phyloP scores from a whole-genome alignment of 2,329 filamentous ascomycete species.

The Alternaria sp. region DNA sequence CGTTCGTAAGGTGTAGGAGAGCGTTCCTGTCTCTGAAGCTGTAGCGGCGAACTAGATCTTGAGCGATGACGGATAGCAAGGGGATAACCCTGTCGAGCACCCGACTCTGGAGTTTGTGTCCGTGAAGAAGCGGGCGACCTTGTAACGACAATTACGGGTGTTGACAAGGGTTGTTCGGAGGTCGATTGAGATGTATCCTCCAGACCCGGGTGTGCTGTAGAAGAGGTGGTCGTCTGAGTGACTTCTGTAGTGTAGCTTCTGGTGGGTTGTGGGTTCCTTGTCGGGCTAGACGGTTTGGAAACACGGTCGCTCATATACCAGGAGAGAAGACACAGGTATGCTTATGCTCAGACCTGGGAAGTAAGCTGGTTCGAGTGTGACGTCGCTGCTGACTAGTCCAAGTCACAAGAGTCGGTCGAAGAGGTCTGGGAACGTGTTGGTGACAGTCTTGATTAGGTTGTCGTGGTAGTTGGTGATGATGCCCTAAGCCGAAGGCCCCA shows the following conservation, averaged over 20 bases:
- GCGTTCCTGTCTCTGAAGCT: constrained; percentile 16
- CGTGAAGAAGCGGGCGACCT: constrained; percentile 17
- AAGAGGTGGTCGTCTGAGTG: constrained; percentile 13
- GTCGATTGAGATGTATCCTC: constrained; percentile 33
- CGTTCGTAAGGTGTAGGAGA: constrained; percentile 27
- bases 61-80: constrained; percentile 17
- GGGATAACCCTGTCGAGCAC: constrained; percentile 23
- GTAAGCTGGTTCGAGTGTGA: constrained; percentile 2
- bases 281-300: constrained; percentile 32
- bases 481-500: constrained; percentile 16
- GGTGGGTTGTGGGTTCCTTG: constrained; percentile 29
- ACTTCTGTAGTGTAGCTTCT: constrained; percentile 17
- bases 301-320: constrained; percentile 35
- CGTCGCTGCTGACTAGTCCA: constrained; percentile 12
- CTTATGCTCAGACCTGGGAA: constrained; percentile 3
- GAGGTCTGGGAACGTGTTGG: constrained; percentile 7
- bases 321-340: constrained; percentile 5
- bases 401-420: neutral
- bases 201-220: constrained; percentile 16
- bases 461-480: constrained; percentile 20
- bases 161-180: constrained; percentile 25
- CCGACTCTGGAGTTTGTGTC: constrained; percentile 11
- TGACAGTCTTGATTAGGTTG: constrained; percentile 11
- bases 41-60: constrained; percentile 20
- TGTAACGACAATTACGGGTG: constrained; percentile 32